Evolutionary conservation across 768 basidiomycete species (phyloP).

Genomic region (Cystobasidium tubakii): DNA sequence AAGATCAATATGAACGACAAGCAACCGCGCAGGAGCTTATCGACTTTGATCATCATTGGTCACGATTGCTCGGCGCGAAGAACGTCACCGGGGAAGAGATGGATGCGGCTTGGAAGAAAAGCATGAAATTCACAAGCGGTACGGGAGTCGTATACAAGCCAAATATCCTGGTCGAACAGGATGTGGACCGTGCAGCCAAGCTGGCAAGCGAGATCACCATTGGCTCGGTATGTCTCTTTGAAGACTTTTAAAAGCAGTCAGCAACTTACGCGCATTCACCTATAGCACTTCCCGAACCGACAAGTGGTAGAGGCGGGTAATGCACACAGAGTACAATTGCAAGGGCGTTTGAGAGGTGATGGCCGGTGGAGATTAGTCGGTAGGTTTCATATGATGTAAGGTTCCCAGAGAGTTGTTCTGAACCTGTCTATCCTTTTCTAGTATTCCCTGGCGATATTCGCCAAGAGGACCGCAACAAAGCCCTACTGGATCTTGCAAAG

Average conservation of each 20-base stretch:
- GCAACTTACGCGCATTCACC: neutral
- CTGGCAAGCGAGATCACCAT: constrained; percentile 53
- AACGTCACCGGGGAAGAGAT: constrained; percentile 51
- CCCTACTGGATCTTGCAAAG: constrained; percentile 45
- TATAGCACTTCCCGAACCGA: constrained; percentile 56
- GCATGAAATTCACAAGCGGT: constrained; percentile 3
- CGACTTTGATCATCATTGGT: constrained; percentile 62
- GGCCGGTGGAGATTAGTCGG: constrained; percentile 57
- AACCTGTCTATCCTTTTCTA: too few species aligned
- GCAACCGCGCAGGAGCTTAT: constrained; percentile 62
- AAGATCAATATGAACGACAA: constrained; percentile 57
- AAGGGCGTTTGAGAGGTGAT: constrained; percentile 57
- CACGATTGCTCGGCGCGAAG: constrained; percentile 58
- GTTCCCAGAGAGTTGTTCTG: too few species aligned
- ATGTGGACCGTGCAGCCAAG: constrained; percentile 47
- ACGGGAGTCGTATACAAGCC: constrained; percentile 52
- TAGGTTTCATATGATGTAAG: constrained; percentile 10
- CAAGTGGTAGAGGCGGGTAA: constrained; percentile 57
- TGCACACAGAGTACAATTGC: constrained; percentile 55
- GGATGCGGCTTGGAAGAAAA: constrained; percentile 11
- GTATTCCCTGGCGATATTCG: neutral
- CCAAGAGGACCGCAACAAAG: neutral
- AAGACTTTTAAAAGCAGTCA: neutral
- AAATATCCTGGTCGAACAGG: constrained; percentile 53
- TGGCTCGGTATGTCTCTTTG: constrained; percentile 49